These are phyloP conservation scores for Mycothermus thermophilus DNA, from an alignment of 495 filamentous ascomycete genomes.

Conservation along the genomic window DNA sequence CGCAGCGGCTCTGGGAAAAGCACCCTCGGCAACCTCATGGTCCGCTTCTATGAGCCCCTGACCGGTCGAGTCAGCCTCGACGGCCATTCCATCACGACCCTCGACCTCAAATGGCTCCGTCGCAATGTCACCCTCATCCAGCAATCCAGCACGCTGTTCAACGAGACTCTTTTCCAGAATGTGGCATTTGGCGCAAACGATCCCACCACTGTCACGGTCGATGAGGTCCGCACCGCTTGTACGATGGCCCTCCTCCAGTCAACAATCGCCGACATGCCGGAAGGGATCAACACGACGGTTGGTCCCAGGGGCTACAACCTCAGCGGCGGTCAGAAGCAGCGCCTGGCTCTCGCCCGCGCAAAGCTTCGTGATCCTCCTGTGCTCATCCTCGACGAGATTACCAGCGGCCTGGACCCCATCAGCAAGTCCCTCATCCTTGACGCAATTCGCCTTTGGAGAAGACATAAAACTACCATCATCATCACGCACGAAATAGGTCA, in stretches of 20 bases:
- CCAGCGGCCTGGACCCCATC: conserved; percentile 62
- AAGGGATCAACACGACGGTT: conserved; percentile 60
- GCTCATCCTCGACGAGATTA: conserved; percentile 81
- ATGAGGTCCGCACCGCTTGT: conserved; percentile 45
- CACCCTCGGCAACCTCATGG: conserved; percentile 67
- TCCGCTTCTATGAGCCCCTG: conserved; percentile 57
- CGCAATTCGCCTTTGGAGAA: conserved; percentile 56
- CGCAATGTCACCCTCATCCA: conserved; percentile 71
- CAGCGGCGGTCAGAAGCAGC: conserved; percentile 76
- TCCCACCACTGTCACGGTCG: conserved; percentile 30
- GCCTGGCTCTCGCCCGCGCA: conserved; percentile 61
- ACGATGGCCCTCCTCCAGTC: conserved; percentile 56
- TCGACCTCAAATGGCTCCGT: conserved; percentile 63
- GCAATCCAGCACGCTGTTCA: conserved; percentile 72
- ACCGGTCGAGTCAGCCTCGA: conserved; percentile 59
- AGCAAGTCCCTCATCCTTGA: conserved; percentile 58
- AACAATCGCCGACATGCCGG: conserved; percentile 56
- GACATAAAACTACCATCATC: conserved; percentile 73
- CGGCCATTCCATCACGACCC: conserved; percentile 41
- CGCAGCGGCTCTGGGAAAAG: conserved; percentile 88
- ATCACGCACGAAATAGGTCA: conserved; percentile 86
- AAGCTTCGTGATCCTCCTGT: conserved; percentile 67
- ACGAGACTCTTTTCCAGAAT: conserved; percentile 66
- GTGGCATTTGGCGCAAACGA: conserved; percentile 58
- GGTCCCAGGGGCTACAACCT: conserved; percentile 56